Conservation (phyloP, 2,329 filamentous ascomycete genomes). For the Microascus cirrosus region DNA sequence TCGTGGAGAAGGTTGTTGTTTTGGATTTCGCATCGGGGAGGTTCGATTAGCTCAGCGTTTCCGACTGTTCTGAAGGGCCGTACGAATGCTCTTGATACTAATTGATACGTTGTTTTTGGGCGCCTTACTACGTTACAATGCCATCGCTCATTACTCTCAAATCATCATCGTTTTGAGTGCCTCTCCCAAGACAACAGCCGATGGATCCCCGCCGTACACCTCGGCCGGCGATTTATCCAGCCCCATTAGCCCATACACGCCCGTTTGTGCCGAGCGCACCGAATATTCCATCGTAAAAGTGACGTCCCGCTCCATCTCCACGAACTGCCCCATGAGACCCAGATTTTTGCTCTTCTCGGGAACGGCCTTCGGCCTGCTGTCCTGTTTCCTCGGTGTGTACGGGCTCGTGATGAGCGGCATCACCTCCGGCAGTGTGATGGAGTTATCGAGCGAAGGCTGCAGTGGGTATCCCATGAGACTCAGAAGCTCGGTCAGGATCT, state of each 20-base stretch:
- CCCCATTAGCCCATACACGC: slow-evolving; percentile 14
- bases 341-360: slow-evolving; percentile 23
- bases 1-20: slow-evolving; percentile 43
- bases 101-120: neutral
- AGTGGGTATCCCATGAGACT: slow-evolving; percentile 22
- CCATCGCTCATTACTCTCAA: neutral
- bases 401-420: slow-evolving; percentile 26
- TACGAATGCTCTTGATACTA: neutral
- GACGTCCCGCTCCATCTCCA: slow-evolving; percentile 24
- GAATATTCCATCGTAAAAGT: slow-evolving; percentile 22
- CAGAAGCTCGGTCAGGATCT: slow-evolving; percentile 26
- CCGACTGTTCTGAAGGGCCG: neutral
- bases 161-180: slow-evolving; percentile 9
- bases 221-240: slow-evolving; percentile 15
- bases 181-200: slow-evolving; percentile 8
- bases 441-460: slow-evolving; percentile 10
- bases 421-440: slow-evolving; percentile 18
- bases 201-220: slow-evolving; percentile 13
- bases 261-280: slow-evolving; percentile 21
- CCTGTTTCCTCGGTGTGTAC: slow-evolving; percentile 20
- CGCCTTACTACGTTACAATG: neutral
- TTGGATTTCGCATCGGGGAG: slow-evolving; percentile 47
- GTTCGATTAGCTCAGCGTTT: slow-evolving; percentile 13
- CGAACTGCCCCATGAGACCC: slow-evolving; percentile 27
- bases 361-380: slow-evolving; percentile 25